Base-by-base conservation (phyloP, 2,329 filamentous ascomycete species). In the Fusarium chlamydosporum region DNA sequence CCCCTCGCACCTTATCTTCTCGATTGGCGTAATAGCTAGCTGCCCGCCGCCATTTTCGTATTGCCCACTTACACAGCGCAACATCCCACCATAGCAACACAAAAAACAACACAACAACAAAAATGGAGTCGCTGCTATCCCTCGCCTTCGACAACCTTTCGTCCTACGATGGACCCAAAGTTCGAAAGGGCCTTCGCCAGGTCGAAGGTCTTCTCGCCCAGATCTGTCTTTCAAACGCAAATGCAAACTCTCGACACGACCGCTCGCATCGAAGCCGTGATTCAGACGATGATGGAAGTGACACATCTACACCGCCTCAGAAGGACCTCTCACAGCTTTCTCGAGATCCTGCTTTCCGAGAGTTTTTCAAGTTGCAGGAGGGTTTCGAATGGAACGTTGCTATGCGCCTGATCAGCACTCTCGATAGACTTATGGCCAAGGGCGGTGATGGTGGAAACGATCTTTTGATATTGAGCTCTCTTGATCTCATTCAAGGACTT, bases 301-400 rank as follows among this genome's bases (percentile, higher is more conserved):
- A 84, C 55, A 79, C 81, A 48, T 73, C 77, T 26, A 72, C 78
- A 7, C 81, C 82, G 4, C 80, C 82, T 11, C 79, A 80, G 53
- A 94, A 92, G 80, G 84, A 85, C 15, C 85, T 97, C 50, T 82
- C 83, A 23, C 90, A 93, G 59, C 82, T 97, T 67, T 86, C 88
- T 51, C 88, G 90, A 68, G 96, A 98, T 79, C 93, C 92, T 20
- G 95, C 94, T 20, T 98, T 97, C 77, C 86, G 93, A 71, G 94
- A 97, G 80, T 98, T 98, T 83, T 97, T 97, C 84, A 93, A 97
- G 78, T 79, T 98, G 70, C 96, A 99, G 79, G 94, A 98, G 76
- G 93, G 94, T 4, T 99, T 99, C 77, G 93, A 98, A 82, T 98
- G 94, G 92, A 99, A 99, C 82, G 93, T 98, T 56, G 91, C 93